Evolutionary conservation across 169 alveolate species (phyloP).

Genomic region (Cryptosporidium ryanae): DNA sequence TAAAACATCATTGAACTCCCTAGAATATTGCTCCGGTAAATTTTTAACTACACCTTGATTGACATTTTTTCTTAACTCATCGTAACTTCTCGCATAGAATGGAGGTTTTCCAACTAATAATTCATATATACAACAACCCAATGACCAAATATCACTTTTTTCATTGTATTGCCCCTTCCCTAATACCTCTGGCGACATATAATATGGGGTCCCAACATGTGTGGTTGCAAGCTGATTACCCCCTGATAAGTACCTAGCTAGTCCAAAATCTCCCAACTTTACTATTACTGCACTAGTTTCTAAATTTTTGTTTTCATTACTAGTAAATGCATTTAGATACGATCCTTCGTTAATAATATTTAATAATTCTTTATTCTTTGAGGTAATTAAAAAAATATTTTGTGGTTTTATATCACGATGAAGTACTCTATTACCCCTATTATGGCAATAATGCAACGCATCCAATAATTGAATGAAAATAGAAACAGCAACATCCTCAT

Average conservation of each 20-base stretch:
- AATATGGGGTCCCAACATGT: slow-evolving; percentile 96
- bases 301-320: slow-evolving; percentile 67
- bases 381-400: slow-evolving; percentile 91
- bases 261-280: slow-evolving; percentile 96
- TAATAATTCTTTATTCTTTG: slow-evolving; percentile 66
- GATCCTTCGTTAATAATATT: slow-evolving; percentile 76
- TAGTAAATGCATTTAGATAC: background rate
- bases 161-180: slow-evolving; percentile 93
- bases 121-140: slow-evolving; percentile 94
- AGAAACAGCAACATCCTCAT: slow-evolving; percentile 94
- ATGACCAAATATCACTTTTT: slow-evolving; percentile 93
- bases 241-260: slow-evolving; percentile 90
- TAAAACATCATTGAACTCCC: slow-evolving; percentile 79
- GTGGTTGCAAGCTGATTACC: slow-evolving; percentile 93
- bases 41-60: slow-evolving; percentile 81
- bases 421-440: slow-evolving; percentile 89
- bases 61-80: slow-evolving; percentile 83
- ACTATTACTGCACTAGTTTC: slow-evolving; percentile 80
- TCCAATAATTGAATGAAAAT: slow-evolving; percentile 91
- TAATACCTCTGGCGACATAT: slow-evolving; percentile 97
- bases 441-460: slow-evolving; percentile 95
- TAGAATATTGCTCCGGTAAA: slow-evolving; percentile 82
- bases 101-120: slow-evolving; percentile 93
- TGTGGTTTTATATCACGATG: slow-evolving; percentile 97
- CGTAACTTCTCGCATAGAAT: slow-evolving; percentile 88